A percentile compares a stretch with the other conserved stretches of the same genome.
Conservation (phyloP, 352 stramenopile species). For the Vaucheria bursata region DNA sequence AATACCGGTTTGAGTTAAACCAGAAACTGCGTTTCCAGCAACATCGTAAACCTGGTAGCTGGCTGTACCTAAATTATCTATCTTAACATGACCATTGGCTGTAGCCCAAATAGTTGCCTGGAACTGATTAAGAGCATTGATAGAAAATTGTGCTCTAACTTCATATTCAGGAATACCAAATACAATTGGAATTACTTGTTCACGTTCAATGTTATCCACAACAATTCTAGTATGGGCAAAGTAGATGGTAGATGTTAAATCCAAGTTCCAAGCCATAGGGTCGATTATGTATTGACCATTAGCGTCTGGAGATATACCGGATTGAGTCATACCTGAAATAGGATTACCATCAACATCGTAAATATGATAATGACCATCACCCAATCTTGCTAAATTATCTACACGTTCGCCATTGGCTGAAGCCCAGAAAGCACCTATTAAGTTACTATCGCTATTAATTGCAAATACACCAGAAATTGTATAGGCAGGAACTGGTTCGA, state of each 20-base stretch:
- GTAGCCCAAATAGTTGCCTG: constrained; percentile 1
- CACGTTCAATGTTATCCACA: not conserved
- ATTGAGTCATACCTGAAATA: constrained; percentile 4
- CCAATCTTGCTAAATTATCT: not conserved
- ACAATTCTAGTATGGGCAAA: not conserved
- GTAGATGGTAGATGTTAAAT: not conserved
- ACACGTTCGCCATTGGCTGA: not conserved
- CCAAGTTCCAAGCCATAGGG: not conserved
- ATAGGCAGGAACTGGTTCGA: constrained; percentile 1
- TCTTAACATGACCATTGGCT: not conserved
- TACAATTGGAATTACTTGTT: not conserved
- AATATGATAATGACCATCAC: constrained; percentile 1
- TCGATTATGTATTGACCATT: not conserved
- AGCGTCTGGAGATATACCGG: not conserved
- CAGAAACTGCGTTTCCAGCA: constrained; percentile 1
- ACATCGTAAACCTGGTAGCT: not conserved
- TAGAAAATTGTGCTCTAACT: constrained; percentile 1
- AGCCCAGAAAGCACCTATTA: not conserved
- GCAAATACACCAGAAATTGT: not conserved
- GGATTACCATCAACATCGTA: not conserved
- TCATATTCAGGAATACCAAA: constrained; percentile 4
- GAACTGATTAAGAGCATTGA: not conserved
- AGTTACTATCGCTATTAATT: not conserved
- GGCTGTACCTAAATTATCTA: not conserved
- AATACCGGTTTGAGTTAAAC: not conserved